phyloP scores from a whole-genome alignment of 2,329 filamentous ascomycete species.

The Raffaelea albimanens region DNA sequence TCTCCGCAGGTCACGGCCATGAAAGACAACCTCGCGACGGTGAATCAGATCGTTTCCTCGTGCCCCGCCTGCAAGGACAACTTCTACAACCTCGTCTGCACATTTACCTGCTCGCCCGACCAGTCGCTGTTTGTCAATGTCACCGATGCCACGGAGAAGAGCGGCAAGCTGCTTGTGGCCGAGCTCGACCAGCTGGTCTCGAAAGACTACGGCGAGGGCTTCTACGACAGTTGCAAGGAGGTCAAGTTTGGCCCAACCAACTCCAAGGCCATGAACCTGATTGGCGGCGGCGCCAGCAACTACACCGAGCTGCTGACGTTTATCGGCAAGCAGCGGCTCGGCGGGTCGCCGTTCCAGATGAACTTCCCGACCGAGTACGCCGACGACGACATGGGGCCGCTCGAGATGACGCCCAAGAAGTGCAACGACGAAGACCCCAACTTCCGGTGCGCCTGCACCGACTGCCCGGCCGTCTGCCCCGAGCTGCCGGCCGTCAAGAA shows the following conservation, averaged over 20 bases:
- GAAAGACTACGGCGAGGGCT: slow-evolving; percentile 71
- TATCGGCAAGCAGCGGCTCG: slow-evolving; percentile 78
- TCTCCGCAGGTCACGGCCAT: slow-evolving; percentile 60
- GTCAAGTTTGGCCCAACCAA: slow-evolving; percentile 97
- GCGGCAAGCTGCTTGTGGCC: slow-evolving; percentile 57
- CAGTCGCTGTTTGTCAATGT: slow-evolving; percentile 94
- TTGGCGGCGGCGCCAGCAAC: slow-evolving; percentile 89
- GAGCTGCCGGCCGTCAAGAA: slow-evolving; percentile 67
- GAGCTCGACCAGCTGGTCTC: slow-evolving; percentile 87
- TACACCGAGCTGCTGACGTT: slow-evolving; percentile 84
- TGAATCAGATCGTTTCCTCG: slow-evolving; percentile 79
- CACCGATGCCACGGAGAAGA: slow-evolving; percentile 59
- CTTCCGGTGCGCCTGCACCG: slow-evolving; percentile 87
- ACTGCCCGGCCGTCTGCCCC: slow-evolving; percentile 81
- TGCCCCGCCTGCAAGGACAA: slow-evolving; percentile 97
- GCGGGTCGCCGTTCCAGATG: slow-evolving; percentile 96
- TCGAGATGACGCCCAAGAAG: slow-evolving; percentile 65
- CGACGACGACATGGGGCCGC: slow-evolving; percentile 61
- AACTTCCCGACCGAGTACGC: slow-evolving; percentile 65
- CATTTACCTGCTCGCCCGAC: slow-evolving; percentile 94
- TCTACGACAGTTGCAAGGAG: slow-evolving; percentile 97
- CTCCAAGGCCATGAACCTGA: slow-evolving; percentile 87
- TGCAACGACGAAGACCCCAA: slow-evolving; percentile 84
- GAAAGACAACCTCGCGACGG: slow-evolving; percentile 75
- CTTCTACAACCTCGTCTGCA: slow-evolving; percentile 97